Base-by-base conservation (phyloP, 2,329 filamentous ascomycete genomes). In the Coniella vitis region DNA sequence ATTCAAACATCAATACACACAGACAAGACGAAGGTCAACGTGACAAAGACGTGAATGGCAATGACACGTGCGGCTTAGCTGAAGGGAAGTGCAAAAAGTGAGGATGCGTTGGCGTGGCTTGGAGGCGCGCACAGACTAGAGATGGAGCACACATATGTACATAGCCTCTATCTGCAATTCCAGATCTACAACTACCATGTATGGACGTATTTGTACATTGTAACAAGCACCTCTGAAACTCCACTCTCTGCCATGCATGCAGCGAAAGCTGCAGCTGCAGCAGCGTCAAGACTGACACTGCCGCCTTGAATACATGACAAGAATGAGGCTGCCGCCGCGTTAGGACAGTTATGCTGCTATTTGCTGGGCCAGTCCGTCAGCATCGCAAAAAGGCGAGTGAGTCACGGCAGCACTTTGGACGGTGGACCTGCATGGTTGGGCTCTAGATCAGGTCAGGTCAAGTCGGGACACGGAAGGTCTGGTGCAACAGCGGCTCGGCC, bases 1-100 rank as follows among this genome's bases (percentile, higher is more conserved):
- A 21, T 22, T 44, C 20, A 32, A 16, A 7, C 20, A 25, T 22
- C 5, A 7, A 32, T 22, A 20, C 14, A n/a, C 17, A 38, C 38
- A 67, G 65, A 68, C 52, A 66, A 63, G 56, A 60, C 48, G 49
- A 67, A 67, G 54, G 63, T 67, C 21, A 54, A 56, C 2, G 50
- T 61, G 19, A 55, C 51, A 1, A 50, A 47, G 43, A 43, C 47
- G 35, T 50, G 43, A 50, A 4, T 35, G 7, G 38, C 16, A 10
- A 12, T n/a, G 16, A 8, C 20, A 40, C 20, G 14, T 38, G 10
- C 37, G 37, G 19, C 20, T 12, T 17, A 8, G 34, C 34, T 16
- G n/a, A n/a, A n/a, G n/a, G n/a, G n/a, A n/a, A 10, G 25, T 29
- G 10, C 25, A 29, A 29, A 29, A 29, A 29, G 5, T 29, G 25